Evolutionary conservation across 768 basidiomycete species (phyloP), one percentile per base, ranked within the genome.

Genomic region (Kwoniella pini): DNA sequence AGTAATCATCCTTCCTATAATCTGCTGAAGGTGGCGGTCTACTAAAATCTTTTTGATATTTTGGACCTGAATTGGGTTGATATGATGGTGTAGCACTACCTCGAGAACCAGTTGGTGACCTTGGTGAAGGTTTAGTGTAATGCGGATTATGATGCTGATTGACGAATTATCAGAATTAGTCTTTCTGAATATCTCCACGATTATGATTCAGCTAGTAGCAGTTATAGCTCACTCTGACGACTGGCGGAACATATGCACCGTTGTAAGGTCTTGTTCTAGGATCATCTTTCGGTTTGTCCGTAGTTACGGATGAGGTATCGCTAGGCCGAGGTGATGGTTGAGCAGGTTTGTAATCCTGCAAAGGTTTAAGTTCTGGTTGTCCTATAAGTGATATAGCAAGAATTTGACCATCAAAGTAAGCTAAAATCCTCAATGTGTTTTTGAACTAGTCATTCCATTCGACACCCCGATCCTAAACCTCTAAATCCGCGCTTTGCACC

Each of bases 161-260:
- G 40, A 6, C 6, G n/a, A 42, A 42, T 13, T 11, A 17, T 6
- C 6, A 17, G 6, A 17, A 42, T 42, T 42, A 13, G 40, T 13
- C 33, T 36, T 36, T 42, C 40, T 42, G 40, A 42, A 9, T 6
- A 42, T 36, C 33, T 15, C 7, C 33, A 36, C 15, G 33, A 28
- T 39, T 13, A 12, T 13, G 22, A 19, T 28, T 26, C n/a, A 28
- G 52, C 19, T 22, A n/a, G 7, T 9, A n/a, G n/a, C n/a, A 6
- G 39, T 24, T 38, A 19, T 21, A 21, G 54, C 27, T 55, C n/a
- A 30, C 28, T 55, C 28, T 30, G 22, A 31, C 30, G 22, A 38
- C 42, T 22, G 42, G 42, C 10, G 54, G 54, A 17, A 43, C 54
- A n/a, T 12, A 31, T 22, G 54, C 42, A 30, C 54, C 54, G 31